Conservation (phyloP, 169 alveolate species). For the Cryptosporidium sp. region DNA sequence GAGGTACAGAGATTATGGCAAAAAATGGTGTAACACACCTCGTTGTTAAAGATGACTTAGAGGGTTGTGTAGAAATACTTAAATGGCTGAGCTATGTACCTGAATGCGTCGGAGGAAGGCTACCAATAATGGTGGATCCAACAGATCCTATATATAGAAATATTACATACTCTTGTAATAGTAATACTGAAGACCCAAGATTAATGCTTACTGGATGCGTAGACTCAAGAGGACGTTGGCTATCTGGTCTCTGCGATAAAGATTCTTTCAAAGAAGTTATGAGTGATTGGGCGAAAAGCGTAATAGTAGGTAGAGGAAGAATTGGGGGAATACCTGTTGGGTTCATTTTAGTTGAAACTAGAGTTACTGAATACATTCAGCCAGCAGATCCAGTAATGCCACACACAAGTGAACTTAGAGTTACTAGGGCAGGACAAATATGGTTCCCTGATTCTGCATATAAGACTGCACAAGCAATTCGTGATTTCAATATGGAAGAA, state of each 20-base stretch:
- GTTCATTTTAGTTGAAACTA: slow-evolving; percentile 81
- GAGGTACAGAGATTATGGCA: slow-evolving; percentile 90
- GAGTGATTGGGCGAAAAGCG: slow-evolving; percentile 86
- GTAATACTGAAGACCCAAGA: slow-evolving; percentile 82
- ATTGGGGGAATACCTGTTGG: slow-evolving; percentile 87
- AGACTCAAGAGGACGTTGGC: slow-evolving; percentile 77
- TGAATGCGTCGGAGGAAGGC: slow-evolving; percentile 82
- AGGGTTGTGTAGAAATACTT: slow-evolving; percentile 84
- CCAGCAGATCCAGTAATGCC: slow-evolving; percentile 87
- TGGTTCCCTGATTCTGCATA: slow-evolving; percentile 89
- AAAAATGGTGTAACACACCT: slow-evolving; percentile 90
- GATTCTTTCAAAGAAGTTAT: slow-evolving; percentile 82
- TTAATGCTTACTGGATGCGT: slow-evolving; percentile 79
- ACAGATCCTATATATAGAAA: slow-evolving; percentile 80
- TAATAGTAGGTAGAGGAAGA: slow-evolving; percentile 84
- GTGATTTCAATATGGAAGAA: slow-evolving; percentile 87
- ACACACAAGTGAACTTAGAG: slow-evolving; percentile 77
- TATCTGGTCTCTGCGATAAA: slow-evolving; percentile 82
- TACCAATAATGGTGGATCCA: slow-evolving; percentile 80
- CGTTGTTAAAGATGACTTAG: slow-evolving; percentile 86
- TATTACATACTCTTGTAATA: slow-evolving; percentile 77
- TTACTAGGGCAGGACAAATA: slow-evolving; percentile 84
- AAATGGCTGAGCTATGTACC: slow-evolving; percentile 87
- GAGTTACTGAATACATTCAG: slow-evolving; percentile 77
- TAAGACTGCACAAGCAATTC: slow-evolving; percentile 89